Base-by-base conservation (phyloP, 2,329 filamentous ascomycete species). In the Aspergillus luchuensis region DNA sequence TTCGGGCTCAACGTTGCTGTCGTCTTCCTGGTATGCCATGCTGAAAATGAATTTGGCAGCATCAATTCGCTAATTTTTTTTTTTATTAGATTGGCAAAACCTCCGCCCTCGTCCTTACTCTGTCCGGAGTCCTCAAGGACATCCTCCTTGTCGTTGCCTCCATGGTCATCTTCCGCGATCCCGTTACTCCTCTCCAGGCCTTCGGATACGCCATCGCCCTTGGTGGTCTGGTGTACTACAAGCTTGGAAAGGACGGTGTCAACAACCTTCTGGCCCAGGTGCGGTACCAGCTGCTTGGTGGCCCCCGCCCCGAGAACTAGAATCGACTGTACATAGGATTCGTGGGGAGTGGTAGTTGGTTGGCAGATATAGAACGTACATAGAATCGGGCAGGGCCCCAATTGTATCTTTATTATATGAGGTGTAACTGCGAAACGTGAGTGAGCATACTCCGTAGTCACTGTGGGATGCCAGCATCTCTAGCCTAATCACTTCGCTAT, bases 101-200 rank as follows among this genome's bases (percentile, higher is more conserved):
- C 8, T 94, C 91, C 5, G 89, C 89, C 59, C 86, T 95, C 49
- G 90, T 92, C 71, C 88, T 94, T 76, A 92, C 90, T 36, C 85
- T 94, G 41, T 91, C 88, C 59, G 90, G 91, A 72, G 91, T 94
- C 64, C 85, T 93, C 71, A 94, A 94, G 78, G 90, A 91, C 73
- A 92, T 94, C 63, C 85, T 94, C 59, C 87, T 95, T 57, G 90
- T 94, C 66, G 80, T 84, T 63, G 83, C 86, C 58, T 91, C 89
- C 59, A 89, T 93, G 76, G 72, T 91, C 69, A 88, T 93, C 72
- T 93, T 90, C 87, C 81, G 82, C 64, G 91, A 90, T 60, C 82
- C 85, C 51, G 88, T 94, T 71, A 83, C 87, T 21, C 72, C 80
- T 30, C 82, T 91, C 61, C 91, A 95, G 77, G 84, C 86, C 67